Evolutionary conservation across 176 grass and related monocot genomes (phyloP), one percentile per base, ranked within the genome.

Genomic region (Dendrocalamus sinicus): DNA sequence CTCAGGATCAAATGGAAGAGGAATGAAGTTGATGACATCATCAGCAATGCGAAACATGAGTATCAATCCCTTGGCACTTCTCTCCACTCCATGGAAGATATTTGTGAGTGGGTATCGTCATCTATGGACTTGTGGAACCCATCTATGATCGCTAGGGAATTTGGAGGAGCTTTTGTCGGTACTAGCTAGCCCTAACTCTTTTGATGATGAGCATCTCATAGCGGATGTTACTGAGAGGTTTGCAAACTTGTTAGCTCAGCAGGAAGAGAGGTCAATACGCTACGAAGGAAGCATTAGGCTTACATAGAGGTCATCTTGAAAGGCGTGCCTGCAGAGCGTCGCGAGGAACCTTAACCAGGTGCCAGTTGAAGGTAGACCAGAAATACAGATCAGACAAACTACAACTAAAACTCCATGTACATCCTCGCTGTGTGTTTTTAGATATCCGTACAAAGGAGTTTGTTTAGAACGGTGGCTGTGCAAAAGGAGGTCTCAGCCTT

Each of bases 241-340:
- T 68, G 51, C 81, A 51, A 12, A 69, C 41, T 73, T 94, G 48
- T 47, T 94, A 19, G 50, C 40, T 4, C 40, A 90, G 43, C 93
- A 94, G 54, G 58, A 88, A 55, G 77, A 84, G 47, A 94, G 62
- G 74, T 92, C 17, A 79, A 24, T 69, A 48, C 12, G 5, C 5
- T 94, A 17, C 63, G 70, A 81, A 86, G 58, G 65, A 92, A 94
- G 74, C 90, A 92, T 2, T 43, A 88, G 12, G 46, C 53, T n/a
- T n/a, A n/a, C n/a, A n/a, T n/a, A n/a, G n/a, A n/a, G n/a, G n/a
- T n/a, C n/a, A n/a, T n/a, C n/a, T n/a, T n/a, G n/a, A n/a, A n/a
- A n/a, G n/a, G n/a, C n/a, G n/a, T n/a, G n/a, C n/a, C n/a, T n/a
- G n/a, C n/a, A n/a, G n/a, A n/a, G n/a, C n/a, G n/a, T n/a, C n/a